phyloP scores from a whole-genome alignment of 495 filamentous ascomycete species.

The Aspergillus bertholletiae region DNA sequence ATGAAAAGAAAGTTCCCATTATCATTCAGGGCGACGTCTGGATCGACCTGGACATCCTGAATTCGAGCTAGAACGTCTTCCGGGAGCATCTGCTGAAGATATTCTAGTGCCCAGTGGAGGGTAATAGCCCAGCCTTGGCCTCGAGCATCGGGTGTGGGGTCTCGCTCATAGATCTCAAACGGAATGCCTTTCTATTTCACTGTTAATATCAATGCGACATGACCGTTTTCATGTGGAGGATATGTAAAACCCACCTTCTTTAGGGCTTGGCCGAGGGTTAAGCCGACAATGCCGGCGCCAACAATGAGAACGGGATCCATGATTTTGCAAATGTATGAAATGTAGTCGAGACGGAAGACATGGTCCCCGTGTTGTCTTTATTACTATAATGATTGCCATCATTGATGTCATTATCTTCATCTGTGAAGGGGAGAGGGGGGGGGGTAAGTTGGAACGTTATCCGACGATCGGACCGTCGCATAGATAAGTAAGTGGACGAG shows the following conservation, averaged over 20 bases:
- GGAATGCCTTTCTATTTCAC: conserved; percentile 28
- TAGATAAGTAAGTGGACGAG: conserved; percentile 31
- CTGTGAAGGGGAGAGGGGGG: no score
- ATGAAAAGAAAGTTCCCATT: conserved; percentile 30
- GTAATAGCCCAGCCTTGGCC: conserved; percentile 57
- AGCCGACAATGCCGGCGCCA: conserved; percentile 55
- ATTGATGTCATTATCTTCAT: not conserved
- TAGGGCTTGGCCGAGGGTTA: conserved; percentile 54
- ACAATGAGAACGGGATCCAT: conserved; percentile 47
- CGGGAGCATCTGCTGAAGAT: conserved; percentile 47
- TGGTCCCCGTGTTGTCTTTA: not conserved
- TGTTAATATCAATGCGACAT: conserved; percentile 2
- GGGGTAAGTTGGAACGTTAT: not conserved
- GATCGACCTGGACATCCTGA: conserved; percentile 47
- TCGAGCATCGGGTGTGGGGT: conserved; percentile 36
- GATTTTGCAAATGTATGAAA: not conserved
- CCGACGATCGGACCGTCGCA: conserved; percentile 23
- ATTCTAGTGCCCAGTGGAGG: conserved; percentile 53
- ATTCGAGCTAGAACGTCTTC: conserved; percentile 39
- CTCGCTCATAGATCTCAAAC: conserved; percentile 54
- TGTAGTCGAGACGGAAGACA: not conserved
- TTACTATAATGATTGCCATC: not conserved
- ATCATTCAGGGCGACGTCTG: conserved; percentile 26
- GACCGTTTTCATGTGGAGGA: no score
- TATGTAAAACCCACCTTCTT: conserved; percentile 16